These are phyloP conservation scores for Hyaloscypha bicolor DNA, from an alignment of 495 filamentous ascomycete species.

Conservation along the genomic window DNA sequence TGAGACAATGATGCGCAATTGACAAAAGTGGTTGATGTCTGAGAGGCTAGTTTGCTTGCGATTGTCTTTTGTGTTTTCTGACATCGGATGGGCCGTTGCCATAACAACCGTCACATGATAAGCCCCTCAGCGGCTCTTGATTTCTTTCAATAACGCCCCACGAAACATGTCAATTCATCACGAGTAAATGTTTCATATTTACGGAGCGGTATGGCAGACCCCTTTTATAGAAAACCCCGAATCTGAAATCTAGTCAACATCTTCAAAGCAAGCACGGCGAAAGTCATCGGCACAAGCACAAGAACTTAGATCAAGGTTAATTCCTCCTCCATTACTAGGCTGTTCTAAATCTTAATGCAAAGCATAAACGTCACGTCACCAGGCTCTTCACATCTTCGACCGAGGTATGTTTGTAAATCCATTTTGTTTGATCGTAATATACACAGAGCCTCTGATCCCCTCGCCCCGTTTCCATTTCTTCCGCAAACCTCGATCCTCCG, in stretches of 20 bases:
- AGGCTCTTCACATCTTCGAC: constrained; percentile 6
- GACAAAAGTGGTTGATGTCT: neutral
- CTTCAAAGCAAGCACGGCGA: too few species aligned
- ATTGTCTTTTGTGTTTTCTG: neutral
- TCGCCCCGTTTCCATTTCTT: neutral
- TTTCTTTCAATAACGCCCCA: too few species aligned
- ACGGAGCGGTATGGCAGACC: too few species aligned
- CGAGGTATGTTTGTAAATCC: constrained; percentile 15
- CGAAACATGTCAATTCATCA: too few species aligned
- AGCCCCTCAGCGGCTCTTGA: neutral
- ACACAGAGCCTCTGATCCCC: constrained; percentile 23
- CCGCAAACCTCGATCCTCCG: constrained; percentile 15
- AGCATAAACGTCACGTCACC: constrained; percentile 5
- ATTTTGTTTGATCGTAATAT: constrained; percentile 29
- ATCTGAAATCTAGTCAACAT: too few species aligned
- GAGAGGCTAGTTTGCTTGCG: neutral
- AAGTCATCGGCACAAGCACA: too few species aligned
- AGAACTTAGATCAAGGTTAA: neutral
- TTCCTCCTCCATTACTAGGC: neutral
- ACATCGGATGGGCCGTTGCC: neutral
- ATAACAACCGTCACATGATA: neutral
- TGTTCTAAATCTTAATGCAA: neutral
- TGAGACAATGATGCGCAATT: constrained; percentile 1
- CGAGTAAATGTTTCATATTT: too few species aligned
- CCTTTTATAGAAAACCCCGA: too few species aligned